Evolutionary conservation across 208 protist genomes (phyloP).

Genomic region (Acanthamoeba lenticulata): DNA sequence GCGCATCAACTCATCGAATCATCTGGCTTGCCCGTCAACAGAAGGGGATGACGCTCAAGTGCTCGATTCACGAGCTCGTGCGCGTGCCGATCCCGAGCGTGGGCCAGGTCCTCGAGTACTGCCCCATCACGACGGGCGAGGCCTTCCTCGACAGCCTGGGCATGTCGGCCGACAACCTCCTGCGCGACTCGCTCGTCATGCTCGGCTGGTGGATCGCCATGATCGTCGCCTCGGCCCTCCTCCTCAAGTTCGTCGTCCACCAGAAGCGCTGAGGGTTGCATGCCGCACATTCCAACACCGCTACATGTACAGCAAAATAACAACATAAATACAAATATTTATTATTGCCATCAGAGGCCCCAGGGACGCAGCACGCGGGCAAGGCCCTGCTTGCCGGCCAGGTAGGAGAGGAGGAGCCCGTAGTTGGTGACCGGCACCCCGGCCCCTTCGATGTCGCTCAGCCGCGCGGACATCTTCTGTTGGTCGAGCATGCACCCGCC

Average conservation of each 20-base stretch:
- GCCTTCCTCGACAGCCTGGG: background rate
- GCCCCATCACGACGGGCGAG: background rate
- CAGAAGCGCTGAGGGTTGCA: conserved; percentile 14
- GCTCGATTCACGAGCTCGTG: background rate
- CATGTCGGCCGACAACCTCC: background rate
- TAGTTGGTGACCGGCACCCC: conserved; percentile 84
- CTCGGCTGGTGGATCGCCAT: background rate
- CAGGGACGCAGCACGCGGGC: conserved; percentile 72
- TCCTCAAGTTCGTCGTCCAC: conserved; percentile 5
- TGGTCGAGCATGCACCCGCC: conserved; percentile 83
- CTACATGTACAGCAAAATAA: background rate
- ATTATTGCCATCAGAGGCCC: background rate
- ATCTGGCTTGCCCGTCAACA: too few species aligned
- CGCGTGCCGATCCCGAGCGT: background rate
- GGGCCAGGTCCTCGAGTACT: background rate
- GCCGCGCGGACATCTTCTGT: conserved; percentile 79
- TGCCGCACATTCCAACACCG: too few species aligned
- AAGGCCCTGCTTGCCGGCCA: conserved; percentile 70
- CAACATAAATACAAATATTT: too few species aligned
- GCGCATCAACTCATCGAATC: too few species aligned
- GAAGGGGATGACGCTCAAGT: too few species aligned
- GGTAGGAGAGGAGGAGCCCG: conserved; percentile 76
- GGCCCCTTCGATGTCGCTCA: conserved; percentile 71
- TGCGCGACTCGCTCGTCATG: too few species aligned
- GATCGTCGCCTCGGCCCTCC: background rate